These are phyloP conservation scores for Solanum habrochaites DNA, from an alignment of 257 asterid genomes.

Conservation along the genomic window DNA sequence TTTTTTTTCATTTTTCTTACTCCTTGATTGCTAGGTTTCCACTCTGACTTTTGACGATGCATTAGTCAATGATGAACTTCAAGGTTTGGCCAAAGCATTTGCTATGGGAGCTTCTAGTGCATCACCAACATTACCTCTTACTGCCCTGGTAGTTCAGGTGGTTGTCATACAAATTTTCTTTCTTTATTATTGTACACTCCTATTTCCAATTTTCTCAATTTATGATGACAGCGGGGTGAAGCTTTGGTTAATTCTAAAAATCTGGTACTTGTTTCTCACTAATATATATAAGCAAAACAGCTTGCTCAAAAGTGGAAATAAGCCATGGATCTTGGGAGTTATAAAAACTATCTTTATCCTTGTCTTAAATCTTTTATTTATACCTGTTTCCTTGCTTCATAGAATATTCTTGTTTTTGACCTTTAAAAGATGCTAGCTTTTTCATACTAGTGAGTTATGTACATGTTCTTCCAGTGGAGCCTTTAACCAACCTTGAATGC, in stretches of 20 bases:
- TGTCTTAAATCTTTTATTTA: background rate
- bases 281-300: background rate
- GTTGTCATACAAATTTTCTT: background rate
- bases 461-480: background rate
- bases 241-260: background rate
- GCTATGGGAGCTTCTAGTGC: constrained; percentile 39
- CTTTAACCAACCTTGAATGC: background rate
- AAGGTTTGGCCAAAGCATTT: constrained; percentile 65
- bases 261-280: background rate
- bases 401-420: background rate
- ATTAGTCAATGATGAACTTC: constrained; percentile 48
- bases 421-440: background rate
- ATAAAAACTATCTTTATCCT: background rate
- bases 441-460: background rate
- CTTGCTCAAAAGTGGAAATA: background rate
- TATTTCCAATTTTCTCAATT: background rate
- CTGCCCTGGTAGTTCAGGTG: constrained; percentile 84
- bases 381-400: background rate
- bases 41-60: constrained; percentile 46
- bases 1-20: background rate
- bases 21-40: constrained; percentile 43
- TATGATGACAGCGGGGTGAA: background rate
- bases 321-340: background rate
- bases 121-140: constrained; percentile 60
- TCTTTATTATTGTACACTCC: background rate